Evolutionary conservation across 192 early-diverging fungal species (phyloP).

Genomic region (Obelidium mucronatum): DNA sequence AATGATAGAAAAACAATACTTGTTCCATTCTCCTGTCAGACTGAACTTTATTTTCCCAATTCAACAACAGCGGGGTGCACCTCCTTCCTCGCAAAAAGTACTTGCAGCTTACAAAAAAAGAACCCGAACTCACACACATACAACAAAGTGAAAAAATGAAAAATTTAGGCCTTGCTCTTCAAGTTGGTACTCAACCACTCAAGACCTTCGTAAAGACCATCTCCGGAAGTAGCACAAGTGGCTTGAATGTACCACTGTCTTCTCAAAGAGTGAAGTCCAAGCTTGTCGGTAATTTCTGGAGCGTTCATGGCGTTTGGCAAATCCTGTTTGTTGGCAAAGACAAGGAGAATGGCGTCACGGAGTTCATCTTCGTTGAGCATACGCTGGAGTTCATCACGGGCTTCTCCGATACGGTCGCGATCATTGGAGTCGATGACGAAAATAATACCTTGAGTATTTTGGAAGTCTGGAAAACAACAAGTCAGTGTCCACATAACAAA

Average conservation of each 20-base stretch:
- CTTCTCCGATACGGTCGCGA: constrained; percentile 92
- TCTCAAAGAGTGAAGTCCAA: constrained; percentile 83
- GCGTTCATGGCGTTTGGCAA: constrained; percentile 95
- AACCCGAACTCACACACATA: not conserved
- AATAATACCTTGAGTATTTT: constrained; percentile 95
- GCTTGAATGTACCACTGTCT: constrained; percentile 95
- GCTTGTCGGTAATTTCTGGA: constrained; percentile 92
- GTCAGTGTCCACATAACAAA: not conserved
- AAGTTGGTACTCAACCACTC: constrained; percentile 78
- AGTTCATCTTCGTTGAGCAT: constrained; percentile 98
- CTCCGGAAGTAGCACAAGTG: constrained; percentile 90
- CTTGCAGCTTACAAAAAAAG: not conserved
- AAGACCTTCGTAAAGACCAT: constrained; percentile 97
- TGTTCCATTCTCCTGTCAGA: not conserved
- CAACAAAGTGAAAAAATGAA: constrained; percentile 7
- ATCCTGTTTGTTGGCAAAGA: constrained; percentile 99
- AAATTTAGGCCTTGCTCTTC: constrained; percentile 27
- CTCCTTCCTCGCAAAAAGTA: no score
- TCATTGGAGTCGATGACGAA: constrained; percentile 98
- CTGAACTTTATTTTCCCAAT: not conserved
- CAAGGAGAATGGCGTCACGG: constrained; percentile 85
- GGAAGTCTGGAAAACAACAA: constrained; percentile 80
- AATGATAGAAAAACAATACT: constrained; percentile 1
- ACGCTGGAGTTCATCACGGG: constrained; percentile 91
- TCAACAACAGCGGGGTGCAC: no score